Percentiles rank a stretch among this genome's conserved stretches.
These are phyloP conservation scores for Nothophoma quercina DNA, from an alignment of 2,329 filamentous ascomycete species.

Conservation along the genomic window DNA sequence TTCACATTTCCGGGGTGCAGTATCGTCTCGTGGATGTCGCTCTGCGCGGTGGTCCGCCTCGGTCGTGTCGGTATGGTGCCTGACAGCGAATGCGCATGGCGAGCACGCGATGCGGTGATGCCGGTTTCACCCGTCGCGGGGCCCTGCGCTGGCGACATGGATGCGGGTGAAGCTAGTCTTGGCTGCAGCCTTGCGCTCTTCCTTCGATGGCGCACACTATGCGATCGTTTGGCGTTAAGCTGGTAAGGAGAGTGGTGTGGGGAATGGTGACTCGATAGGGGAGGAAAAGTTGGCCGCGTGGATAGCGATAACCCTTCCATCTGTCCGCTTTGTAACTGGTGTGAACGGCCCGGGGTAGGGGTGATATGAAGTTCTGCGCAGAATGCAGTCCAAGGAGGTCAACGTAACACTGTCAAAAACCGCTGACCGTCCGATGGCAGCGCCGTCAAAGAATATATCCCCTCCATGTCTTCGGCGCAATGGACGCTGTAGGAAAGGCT, in stretches of 20 bases:
- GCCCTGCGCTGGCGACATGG: slow-evolving; percentile 43
- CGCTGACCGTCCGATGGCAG: slow-evolving; percentile 10
- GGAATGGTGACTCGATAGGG: slow-evolving; percentile 29
- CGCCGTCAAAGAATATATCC: slow-evolving; percentile 22
- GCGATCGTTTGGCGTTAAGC: slow-evolving; percentile 25
- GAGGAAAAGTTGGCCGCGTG: slow-evolving; percentile 28
- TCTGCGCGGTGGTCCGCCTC: slow-evolving; percentile 42
- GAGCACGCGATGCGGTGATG: slow-evolving; percentile 24
- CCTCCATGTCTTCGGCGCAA: slow-evolving; percentile 29
- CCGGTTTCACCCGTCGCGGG: slow-evolving; percentile 45
- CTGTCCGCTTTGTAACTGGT: slow-evolving; percentile 46
- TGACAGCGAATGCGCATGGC: slow-evolving; percentile 18
- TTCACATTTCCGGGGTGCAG: slow-evolving; percentile 74
- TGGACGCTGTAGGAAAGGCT: slow-evolving; percentile 16
- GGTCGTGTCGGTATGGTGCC: slow-evolving; percentile 29
- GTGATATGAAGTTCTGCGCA: slow-evolving; percentile 47
- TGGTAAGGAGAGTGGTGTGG: slow-evolving; percentile 29
- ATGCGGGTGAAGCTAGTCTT: slow-evolving; percentile 39
- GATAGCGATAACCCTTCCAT: slow-evolving; percentile 44
- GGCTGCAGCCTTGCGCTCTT: slow-evolving; percentile 49
- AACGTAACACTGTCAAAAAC: slow-evolving; percentile 21
- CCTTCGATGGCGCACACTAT: slow-evolving; percentile 38
- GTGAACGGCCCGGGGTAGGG: slow-evolving; percentile 35
- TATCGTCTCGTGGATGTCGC: slow-evolving; percentile 61
- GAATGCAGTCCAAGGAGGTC: slow-evolving; percentile 45